Conservation (phyloP, 306 rosid species). For the Cyamopsis tetragonoloba region DNA sequence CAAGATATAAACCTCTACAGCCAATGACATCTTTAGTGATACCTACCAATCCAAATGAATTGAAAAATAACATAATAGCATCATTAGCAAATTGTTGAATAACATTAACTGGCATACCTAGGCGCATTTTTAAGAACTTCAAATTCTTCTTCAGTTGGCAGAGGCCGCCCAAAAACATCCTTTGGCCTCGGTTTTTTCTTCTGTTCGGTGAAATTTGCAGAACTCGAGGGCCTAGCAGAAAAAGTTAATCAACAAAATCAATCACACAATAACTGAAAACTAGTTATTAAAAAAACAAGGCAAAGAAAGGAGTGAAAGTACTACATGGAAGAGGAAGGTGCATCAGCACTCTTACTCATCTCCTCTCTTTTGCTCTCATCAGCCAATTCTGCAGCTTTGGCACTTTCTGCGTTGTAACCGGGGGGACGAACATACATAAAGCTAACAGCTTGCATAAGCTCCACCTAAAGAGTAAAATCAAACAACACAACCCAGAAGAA, state of each 20-base stretch:
- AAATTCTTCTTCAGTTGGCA: conserved; percentile 92
- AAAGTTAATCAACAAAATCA: not conserved
- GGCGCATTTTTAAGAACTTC: conserved; percentile 90
- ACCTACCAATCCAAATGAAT: conserved; percentile 1
- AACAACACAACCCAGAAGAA: not conserved
- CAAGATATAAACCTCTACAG: not conserved
- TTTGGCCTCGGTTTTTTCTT: conserved; percentile 81
- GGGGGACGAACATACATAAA: conserved; percentile 99
- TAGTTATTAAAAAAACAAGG: not conserved
- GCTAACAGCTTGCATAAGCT: conserved; percentile 93
- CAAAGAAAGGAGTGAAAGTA: conserved; percentile 7
- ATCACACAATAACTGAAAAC: not conserved
- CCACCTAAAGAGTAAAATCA: conserved; percentile 74
- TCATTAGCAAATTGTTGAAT: not conserved
- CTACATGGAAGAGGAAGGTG: conserved; percentile 60
- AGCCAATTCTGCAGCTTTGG: conserved; percentile 85
- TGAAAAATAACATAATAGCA: not conserved
- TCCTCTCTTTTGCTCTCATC: conserved; percentile 54
- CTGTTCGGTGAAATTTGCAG: conserved; percentile 32
- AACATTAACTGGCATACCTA: conserved; percentile 41
- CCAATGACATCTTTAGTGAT: not conserved
- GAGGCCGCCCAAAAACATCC: conserved; percentile 90
- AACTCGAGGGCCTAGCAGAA: conserved; percentile 36
- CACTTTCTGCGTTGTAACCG: conserved; percentile 89
- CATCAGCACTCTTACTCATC: conserved; percentile 31